Evolutionary conservation across 1,284 basidiomycete genomes (phyloP), one percentile per base, ranked within the genome.

Genomic region (Prillingera fragicola): DNA sequence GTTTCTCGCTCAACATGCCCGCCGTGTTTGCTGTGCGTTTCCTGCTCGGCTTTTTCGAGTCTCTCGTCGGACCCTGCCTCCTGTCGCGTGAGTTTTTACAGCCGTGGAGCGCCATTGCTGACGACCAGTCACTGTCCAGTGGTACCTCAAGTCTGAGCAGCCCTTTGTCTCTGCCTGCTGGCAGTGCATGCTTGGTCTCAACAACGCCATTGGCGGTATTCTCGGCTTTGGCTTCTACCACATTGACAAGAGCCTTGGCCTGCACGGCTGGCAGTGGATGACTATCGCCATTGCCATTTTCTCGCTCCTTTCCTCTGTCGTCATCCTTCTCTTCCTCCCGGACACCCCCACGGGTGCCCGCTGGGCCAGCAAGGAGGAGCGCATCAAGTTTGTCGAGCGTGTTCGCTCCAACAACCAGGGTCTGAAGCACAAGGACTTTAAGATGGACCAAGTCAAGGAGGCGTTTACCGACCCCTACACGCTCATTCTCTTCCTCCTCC

Each of bases 351-450:
- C 46, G 4, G 17, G 45, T 31, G 62, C 60, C 5, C 49, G 57
- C 19, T 67, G 61, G 56, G 55, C 60, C 3, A 50, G 14, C 22
- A 26, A 40, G 5, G 39, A 50, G 8, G 55, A 63, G n/a, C 62
- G 60, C 35, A 33, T 43, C 17, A 43, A 44, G 19, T 45, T 61
- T 31, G 57, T 63, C 22, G 60, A 63, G 22, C 34, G 54, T 18
- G 52, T 58, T 9, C 56, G 65, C 26, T 41, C 38, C 3, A 67
- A 64, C 47, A 48, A 55, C 33, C 62, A 66, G 47, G 59, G 53
- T 36, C 48, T 57, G 38, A 54, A 55, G 28, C 38, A 52, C 8
- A 56, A 51, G 26, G 23, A 44, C 3, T 63, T 43, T 34, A 49
- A 55, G 21, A 41, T 40, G 21, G 48, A 59, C 13, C 64, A 67